A percentile compares a stretch with the other conserved stretches of the same genome.
Conservation (phyloP, 371 early-diverging fungal species). For the Apophysomyces ossiformis region DNA sequence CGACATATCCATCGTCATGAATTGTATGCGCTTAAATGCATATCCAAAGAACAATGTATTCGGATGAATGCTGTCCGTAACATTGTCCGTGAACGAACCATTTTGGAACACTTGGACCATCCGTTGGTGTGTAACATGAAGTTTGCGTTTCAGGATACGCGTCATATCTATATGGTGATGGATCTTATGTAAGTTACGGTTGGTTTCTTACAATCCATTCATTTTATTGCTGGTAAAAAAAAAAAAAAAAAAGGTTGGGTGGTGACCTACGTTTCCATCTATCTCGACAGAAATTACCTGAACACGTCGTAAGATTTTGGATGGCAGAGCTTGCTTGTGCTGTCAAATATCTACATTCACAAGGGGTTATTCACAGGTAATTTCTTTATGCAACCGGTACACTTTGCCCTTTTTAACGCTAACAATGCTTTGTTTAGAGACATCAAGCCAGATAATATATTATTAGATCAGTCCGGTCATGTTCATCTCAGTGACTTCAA, state of each 20-base stretch:
- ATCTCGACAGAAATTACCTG: constrained; percentile 59
- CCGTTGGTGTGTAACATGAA: constrained; percentile 77
- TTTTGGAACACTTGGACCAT: constrained; percentile 73
- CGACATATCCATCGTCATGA: constrained; percentile 57
- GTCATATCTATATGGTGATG: constrained; percentile 80
- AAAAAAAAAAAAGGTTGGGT: constrained; percentile 55
- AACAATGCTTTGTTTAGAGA: constrained; percentile 48
- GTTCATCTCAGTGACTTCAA: constrained; percentile 78
- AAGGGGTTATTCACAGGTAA: constrained; percentile 72
- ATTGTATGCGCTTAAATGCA: constrained; percentile 79
- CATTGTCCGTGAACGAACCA: constrained; percentile 73
- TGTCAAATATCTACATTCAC: constrained; percentile 72
- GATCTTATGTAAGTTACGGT: constrained; percentile 65
- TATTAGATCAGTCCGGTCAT: constrained; percentile 72
- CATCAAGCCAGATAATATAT: constrained; percentile 79
- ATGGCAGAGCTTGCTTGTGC: constrained; percentile 73
- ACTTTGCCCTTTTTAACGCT: background rate
- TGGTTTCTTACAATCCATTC: constrained; percentile 5
- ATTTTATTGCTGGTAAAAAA: background rate
- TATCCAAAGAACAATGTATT: constrained; percentile 72
- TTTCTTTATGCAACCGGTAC: no score
- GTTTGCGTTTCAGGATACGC: constrained; percentile 80
- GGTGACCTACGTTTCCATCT: constrained; percentile 83
- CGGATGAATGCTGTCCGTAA: constrained; percentile 68
- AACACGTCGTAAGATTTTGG: constrained; percentile 69